Conservation (phyloP, 768 basidiomycete genomes). For the Multifurca ochricompacta region DNA sequence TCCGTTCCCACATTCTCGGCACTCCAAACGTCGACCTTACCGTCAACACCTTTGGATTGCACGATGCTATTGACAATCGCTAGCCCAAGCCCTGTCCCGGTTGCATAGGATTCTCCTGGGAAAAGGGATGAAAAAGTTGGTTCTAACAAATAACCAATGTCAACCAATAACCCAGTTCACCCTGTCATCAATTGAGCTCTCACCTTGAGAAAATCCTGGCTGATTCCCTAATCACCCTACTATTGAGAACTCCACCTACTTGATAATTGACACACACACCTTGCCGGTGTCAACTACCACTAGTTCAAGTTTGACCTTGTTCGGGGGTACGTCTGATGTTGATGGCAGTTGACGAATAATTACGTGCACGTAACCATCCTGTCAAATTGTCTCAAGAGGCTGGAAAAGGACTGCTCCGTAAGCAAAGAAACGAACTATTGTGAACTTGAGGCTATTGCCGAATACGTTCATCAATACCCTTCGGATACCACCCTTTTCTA, state of each 20-base stretch:
- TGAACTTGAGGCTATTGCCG: constrained; percentile 92
- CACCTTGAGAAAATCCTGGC: constrained; percentile 86
- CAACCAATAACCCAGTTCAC: neutral
- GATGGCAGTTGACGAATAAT: constrained; percentile 64
- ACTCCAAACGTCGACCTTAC: constrained; percentile 92
- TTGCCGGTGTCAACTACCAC: constrained; percentile 87
- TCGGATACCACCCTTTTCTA: constrained; percentile 89
- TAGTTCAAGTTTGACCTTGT: constrained; percentile 71
- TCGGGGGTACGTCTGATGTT: constrained; percentile 42
- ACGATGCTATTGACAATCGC: constrained; percentile 95
- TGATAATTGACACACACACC: constrained; percentile 31
- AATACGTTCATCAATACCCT: constrained; percentile 92
- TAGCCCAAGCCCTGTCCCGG: constrained; percentile 91
- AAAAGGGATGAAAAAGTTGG: constrained; percentile 94
- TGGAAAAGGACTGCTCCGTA: neutral
- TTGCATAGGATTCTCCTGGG: constrained; percentile 91
- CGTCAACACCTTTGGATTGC: constrained; percentile 74
- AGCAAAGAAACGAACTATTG: constrained; percentile 43
- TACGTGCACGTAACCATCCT: constrained; percentile 87
- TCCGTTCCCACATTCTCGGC: constrained; percentile 87
- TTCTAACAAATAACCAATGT: constrained; percentile 51
- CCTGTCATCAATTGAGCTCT: neutral
- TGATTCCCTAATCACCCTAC: constrained; percentile 57
- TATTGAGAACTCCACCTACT: neutral
- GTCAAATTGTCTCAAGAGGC: neutral